Percentiles rank a stretch among this genome's conserved stretches.
These are phyloP conservation scores for Afroboletus lepidellus DNA, from an alignment of 1,284 basidiomycete genomes.

Conservation along the genomic window DNA sequence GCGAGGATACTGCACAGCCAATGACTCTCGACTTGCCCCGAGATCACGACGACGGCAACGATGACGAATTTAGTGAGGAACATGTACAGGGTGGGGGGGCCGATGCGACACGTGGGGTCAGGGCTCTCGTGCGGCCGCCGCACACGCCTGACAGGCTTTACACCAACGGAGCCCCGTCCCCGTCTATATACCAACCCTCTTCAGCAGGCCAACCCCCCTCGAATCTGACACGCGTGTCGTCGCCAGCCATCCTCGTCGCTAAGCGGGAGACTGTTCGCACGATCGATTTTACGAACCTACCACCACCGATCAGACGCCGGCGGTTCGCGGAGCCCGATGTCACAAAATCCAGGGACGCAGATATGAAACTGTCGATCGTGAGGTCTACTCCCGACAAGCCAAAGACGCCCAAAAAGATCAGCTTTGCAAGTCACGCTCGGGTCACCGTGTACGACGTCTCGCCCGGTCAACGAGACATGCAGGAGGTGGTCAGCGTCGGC, in stretches of 20 bases:
- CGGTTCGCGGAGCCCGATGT: slow-evolving; percentile 6
- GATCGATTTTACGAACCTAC: slow-evolving; percentile 32
- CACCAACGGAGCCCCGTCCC: background rate
- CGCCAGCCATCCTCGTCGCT: background rate
- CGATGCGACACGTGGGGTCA: background rate
- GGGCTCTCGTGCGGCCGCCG: background rate
- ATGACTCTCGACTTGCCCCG: background rate
- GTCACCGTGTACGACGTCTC: slow-evolving; percentile 26
- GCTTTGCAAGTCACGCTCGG: slow-evolving; percentile 28
- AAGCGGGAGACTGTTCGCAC: slow-evolving; percentile 11
- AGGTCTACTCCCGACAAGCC: slow-evolving; percentile 6
- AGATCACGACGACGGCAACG: background rate
- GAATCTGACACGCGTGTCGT: background rate
- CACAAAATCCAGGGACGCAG: background rate
- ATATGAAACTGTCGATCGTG: slow-evolving; percentile 8
- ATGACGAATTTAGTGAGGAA: background rate
- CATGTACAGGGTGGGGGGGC: background rate
- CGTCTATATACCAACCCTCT: background rate
- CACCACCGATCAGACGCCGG: slow-evolving; percentile 12
- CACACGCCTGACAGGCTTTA: slow-evolving; percentile 15
- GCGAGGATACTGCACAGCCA: background rate
- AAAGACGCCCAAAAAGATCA: slow-evolving; percentile 31
- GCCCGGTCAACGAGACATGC: slow-evolving; percentile 8
- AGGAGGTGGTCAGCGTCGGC: background rate
- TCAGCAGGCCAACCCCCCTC: background rate